Conservation (phyloP, 1,284 basidiomycete species). For the Rhodotorula glutinis region DNA sequence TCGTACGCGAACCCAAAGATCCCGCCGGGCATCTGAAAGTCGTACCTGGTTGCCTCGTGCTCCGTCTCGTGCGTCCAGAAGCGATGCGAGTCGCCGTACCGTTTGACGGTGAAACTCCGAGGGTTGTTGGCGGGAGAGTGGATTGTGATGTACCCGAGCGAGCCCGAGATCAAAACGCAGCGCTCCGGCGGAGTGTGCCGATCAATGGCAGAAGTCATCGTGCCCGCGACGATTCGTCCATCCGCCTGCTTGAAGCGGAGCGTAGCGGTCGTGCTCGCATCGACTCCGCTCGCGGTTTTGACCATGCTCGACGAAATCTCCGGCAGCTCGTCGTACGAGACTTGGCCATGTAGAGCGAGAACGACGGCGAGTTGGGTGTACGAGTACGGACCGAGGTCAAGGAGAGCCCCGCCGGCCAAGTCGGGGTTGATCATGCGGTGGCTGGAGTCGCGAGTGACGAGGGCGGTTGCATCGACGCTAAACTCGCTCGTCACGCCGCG, state of each 20-base stretch:
- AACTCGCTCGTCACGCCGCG: conserved; percentile 47
- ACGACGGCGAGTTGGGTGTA: conserved; percentile 44
- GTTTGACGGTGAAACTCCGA: conserved; percentile 5
- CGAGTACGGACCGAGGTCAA: conserved; percentile 51
- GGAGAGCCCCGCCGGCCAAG: conserved; percentile 52
- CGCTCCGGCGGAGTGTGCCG: conserved; percentile 12
- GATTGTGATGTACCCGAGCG: conserved; percentile 27
- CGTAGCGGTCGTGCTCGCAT: conserved; percentile 21
- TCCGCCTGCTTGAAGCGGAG: conserved; percentile 33
- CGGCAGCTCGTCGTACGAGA: conserved; percentile 9
- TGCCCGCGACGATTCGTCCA: conserved; percentile 39
- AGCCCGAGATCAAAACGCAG: conserved; percentile 18
- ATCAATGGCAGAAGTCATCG: conserved; percentile 34
- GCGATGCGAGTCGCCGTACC: conserved; percentile 18
- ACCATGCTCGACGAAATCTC: conserved; percentile 20
- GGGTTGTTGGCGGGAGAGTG: conserved; percentile 26
- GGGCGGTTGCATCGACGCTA: conserved; percentile 33
- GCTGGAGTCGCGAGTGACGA: conserved; percentile 28
- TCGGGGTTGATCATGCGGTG: conserved; percentile 51
- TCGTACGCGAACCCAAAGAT: conserved; percentile 48
- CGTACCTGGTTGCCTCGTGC: conserved; percentile 19
- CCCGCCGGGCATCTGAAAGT: conserved; percentile 15
- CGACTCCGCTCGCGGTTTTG: conserved; percentile 29
- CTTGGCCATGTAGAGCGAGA: conserved; percentile 12
- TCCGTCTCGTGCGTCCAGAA: conserved; percentile 2